Percentiles rank a stretch among this genome's conserved stretches.
Evolutionary conservation across 1,284 basidiomycete genomes (phyloP).

Genomic region (Moniliella sp.): DNA sequence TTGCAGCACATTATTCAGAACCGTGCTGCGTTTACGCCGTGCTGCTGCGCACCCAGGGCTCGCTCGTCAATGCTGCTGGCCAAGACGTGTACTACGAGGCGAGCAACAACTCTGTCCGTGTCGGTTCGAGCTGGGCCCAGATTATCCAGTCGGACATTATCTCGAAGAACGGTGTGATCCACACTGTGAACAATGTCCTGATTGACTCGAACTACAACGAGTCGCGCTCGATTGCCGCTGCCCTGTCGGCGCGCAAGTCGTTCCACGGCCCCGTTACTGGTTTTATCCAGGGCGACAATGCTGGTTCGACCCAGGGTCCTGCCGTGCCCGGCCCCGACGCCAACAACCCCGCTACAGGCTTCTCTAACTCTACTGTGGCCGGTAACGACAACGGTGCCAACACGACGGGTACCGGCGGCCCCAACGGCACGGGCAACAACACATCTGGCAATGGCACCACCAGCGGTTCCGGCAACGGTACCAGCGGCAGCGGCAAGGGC

Average conservation of each 20-base stretch:
- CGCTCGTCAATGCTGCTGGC: neutral
- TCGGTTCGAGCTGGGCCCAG: neutral
- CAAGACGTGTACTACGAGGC: neutral
- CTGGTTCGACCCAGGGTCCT: neutral
- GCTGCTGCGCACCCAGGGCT: neutral
- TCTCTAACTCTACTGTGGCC: neutral
- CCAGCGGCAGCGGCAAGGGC: neutral
- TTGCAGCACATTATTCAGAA: neutral
- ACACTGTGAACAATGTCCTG: neutral
- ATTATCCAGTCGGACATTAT: neutral
- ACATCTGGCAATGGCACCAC: too few relatives aligned
- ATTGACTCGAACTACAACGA: neutral
- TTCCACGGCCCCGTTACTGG: neutral
- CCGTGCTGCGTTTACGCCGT: neutral
- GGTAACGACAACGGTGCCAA: too few relatives aligned
- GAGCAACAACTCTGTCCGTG: neutral
- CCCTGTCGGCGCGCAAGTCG: neutral
- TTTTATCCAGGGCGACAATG: neutral
- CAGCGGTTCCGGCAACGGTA: too few relatives aligned
- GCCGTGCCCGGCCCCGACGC: neutral
- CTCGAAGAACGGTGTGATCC: neutral
- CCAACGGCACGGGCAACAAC: too few relatives aligned
- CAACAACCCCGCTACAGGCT: neutral
- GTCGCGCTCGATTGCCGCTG: neutral
- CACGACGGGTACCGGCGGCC: too few relatives aligned